Percentiles rank a stretch among this genome's conserved stretches.
Conservation (phyloP, 2,329 filamentous ascomycete genomes). For the Fusarium coicis region DNA sequence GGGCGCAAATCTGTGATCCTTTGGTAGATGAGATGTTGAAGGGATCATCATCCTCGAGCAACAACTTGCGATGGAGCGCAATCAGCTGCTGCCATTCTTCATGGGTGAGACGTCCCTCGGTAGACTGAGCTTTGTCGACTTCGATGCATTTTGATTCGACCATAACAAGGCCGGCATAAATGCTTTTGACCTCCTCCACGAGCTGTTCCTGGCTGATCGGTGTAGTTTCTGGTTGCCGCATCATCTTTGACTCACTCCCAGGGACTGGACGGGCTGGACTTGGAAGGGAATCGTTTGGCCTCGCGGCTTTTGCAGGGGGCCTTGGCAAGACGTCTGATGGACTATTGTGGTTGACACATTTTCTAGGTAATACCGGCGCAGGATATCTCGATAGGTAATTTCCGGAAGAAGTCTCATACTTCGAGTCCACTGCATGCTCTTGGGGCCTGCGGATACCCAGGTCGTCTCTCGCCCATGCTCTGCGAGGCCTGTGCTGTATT, state of each 20-base stretch:
- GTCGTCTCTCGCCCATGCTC: background rate
- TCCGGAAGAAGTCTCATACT: too few species aligned
- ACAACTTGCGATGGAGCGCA: rapidly evolving
- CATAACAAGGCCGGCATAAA: background rate
- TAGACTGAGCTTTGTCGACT: background rate
- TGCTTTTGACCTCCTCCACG: background rate
- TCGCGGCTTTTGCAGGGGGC: too few species aligned
- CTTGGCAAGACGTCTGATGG: too few species aligned
- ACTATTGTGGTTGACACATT: too few species aligned
- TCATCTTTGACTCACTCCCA: too few species aligned
- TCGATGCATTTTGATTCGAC: background rate
- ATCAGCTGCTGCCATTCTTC: background rate
- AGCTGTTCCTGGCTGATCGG: background rate
- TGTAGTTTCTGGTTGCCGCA: background rate
- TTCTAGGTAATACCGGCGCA: too few species aligned
- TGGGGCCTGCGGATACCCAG: rapidly evolving
- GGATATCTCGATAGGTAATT: too few species aligned
- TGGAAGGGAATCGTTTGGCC: background rate
- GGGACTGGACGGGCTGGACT: too few species aligned
- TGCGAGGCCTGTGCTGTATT: background rate
- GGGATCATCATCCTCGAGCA: rapidly evolving
- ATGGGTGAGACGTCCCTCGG: rapidly evolving
- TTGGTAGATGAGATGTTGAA: too few species aligned
- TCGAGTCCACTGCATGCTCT: background rate
- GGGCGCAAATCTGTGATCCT: rapidly evolving